Base-by-base conservation (phyloP, 768 basidiomycete species). In the Rhizopogon vesiculosus region DNA sequence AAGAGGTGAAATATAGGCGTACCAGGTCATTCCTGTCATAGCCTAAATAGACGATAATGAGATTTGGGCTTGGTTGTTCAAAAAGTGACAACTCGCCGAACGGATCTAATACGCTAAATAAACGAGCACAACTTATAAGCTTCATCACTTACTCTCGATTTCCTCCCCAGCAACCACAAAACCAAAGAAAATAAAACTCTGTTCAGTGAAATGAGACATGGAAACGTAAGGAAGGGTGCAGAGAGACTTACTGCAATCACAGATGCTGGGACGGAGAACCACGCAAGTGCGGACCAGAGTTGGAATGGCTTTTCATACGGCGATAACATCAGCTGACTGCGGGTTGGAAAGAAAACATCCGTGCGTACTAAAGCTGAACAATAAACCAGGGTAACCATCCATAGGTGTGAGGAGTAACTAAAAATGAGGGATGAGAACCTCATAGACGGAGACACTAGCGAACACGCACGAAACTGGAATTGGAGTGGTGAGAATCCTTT, bases 1-100 rank as follows among this genome's bases (percentile, higher is more conserved):
- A 42, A 22, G 42, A 45, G 41, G 25, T 16, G 19, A 12, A 10
- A 45, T 43, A 22, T 7, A 28, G 33, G 69, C 79, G 55, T 58
- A 84, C 81, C 54, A 87, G 75, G 61, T 88, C 86, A 64, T 89
- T 87, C 68, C 83, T 85, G 69, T 87, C 87, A 61, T 87, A 87
- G 48, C 85, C 71, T 70, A 16, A 45, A 25, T 43, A 18, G 9
- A 19, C 9, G 40, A 6, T 45, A 51, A 35, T 41, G 16, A 53
- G 22, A 13, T 9, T 28, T 33, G 10, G 10, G 19, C 31, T 38
- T 42, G 54, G 57, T 45, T 13, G 5, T 16, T 25, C 7, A 45
- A 15, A 44, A 45, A 12, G 19, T 5, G 48, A 16, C 19, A 45
- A 51, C 69, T 61, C 57, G 65, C 73, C 79, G 60, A 78, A 79